phyloP scores from a whole-genome alignment of 495 filamentous ascomycete genomes.

The Cercophora sp. region DNA sequence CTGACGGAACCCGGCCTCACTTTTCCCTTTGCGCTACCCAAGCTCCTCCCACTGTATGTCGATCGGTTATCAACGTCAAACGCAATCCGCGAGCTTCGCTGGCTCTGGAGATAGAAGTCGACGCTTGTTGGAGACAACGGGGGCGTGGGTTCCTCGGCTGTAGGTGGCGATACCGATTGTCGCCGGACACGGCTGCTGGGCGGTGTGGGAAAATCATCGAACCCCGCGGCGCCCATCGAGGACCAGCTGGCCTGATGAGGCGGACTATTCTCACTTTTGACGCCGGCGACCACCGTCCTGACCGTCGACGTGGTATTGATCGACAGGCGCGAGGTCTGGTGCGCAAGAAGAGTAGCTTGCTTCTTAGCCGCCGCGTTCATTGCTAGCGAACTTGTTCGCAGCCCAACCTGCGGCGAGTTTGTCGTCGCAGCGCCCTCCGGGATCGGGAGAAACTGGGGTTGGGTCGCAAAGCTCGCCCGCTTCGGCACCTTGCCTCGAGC shows the following conservation, averaged over 20 bases:
- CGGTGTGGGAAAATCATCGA: conserved; percentile 30
- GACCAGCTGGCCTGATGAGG: conserved; percentile 11
- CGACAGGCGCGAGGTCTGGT: conserved; percentile 17
- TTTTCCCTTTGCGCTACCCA: conserved; percentile 12
- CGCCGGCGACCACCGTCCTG: conserved; percentile 14
- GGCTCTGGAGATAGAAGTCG: conserved; percentile 39
- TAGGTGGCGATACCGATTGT: conserved; percentile 13
- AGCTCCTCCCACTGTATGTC: conserved; percentile 18
- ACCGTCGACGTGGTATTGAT: conserved; percentile 16
- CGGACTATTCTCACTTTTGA: conserved; percentile 11
- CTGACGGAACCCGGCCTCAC: conserved; percentile 17
- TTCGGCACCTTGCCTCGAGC: conserved; percentile 18
- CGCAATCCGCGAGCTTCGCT: conserved; percentile 10
- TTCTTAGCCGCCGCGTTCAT: conserved; percentile 10
- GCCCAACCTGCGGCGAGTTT: conserved; percentile 10
- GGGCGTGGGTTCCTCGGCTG: conserved; percentile 41
- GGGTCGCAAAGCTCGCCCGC: conserved; percentile 22
- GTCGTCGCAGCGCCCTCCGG: conserved; percentile 9
- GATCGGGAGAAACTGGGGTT: conserved; percentile 21
- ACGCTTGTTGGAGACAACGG: conserved; percentile 45
- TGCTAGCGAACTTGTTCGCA: conserved; percentile 20
- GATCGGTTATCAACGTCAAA: conserved; percentile 21
- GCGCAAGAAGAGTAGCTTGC: background rate
- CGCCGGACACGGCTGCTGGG: conserved; percentile 11
- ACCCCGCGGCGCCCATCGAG: conserved; percentile 17